Percentiles rank a stretch among this genome's conserved stretches.
phyloP scores from a whole-genome alignment of 768 basidiomycete species.

The Boletus rubropictus region DNA sequence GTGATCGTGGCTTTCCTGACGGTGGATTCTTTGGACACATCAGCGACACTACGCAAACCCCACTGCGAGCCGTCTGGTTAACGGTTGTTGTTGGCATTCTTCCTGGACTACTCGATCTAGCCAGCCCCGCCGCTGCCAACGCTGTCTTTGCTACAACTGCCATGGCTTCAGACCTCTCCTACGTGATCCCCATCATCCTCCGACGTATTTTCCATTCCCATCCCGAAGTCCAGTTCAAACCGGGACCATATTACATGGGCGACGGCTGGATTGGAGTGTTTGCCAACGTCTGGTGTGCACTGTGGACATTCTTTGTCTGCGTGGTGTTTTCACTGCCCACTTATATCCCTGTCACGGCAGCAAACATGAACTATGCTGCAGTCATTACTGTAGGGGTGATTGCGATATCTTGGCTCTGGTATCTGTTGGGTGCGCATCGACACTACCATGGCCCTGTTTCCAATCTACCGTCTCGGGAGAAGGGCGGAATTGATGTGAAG shows the following conservation, averaged over 20 bases:
- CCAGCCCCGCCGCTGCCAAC: conserved; percentile 45
- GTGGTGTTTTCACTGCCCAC: conserved; percentile 50
- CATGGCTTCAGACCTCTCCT: conserved; percentile 47
- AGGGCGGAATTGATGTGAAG: no score
- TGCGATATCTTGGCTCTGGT: conserved; percentile 40
- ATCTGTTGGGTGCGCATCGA: conserved; percentile 44
- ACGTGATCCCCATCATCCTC: conserved; percentile 52
- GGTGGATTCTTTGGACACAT: conserved; percentile 51
- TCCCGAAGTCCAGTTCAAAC: conserved; percentile 53
- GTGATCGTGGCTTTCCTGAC: conserved; percentile 52
- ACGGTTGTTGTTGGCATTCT: conserved; percentile 41
- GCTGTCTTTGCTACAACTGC: conserved; percentile 56
- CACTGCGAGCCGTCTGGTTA: conserved; percentile 51
- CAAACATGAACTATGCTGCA: conserved; percentile 50
- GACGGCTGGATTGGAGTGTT: conserved; percentile 42
- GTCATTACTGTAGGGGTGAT: conserved; percentile 28
- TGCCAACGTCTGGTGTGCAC: conserved; percentile 41
- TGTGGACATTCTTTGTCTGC: conserved; percentile 42
- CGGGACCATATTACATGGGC: conserved; percentile 59
- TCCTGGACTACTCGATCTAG: conserved; percentile 46
- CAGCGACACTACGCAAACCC: conserved; percentile 44
- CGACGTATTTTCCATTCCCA: conserved; percentile 48
- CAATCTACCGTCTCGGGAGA: conserved; percentile 31
- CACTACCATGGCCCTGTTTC: conserved; percentile 58
- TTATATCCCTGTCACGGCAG: conserved; percentile 39